Conservation (phyloP, 257 asterid genomes). For the Penstemon barbatus region DNA sequence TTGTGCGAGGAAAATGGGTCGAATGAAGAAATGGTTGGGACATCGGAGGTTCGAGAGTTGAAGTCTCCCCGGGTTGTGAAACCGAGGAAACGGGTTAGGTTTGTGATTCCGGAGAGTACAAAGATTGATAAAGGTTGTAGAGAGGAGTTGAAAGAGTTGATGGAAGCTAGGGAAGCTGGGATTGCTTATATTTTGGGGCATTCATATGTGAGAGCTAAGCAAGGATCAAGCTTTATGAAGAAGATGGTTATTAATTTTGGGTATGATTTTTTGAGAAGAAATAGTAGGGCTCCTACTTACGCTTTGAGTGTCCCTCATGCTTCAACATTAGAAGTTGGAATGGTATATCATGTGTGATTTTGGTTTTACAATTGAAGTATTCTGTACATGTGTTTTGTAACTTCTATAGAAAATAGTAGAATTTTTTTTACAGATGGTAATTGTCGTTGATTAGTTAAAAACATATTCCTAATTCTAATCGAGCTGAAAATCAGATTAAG, state of each 20-base stretch:
- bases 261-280: constrained; percentile 86
- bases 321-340: constrained; percentile 90
- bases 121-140: constrained; percentile 43
- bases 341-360: constrained; percentile 78
- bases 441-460: neutral
- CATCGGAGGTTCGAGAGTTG: constrained; percentile 54
- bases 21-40: constrained; percentile 32
- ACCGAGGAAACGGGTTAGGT: constrained; percentile 66
- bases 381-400: constrained; percentile 10
- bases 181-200: constrained; percentile 83
- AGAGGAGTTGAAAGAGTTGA: constrained; percentile 65
- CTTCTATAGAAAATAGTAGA: neutral
- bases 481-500: too few species aligned
- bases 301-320: constrained; percentile 77
- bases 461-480: neutral
- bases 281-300: constrained; percentile 64
- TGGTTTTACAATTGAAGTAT: constrained; percentile 12
- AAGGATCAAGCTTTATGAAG: constrained; percentile 75
- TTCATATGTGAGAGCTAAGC: constrained; percentile 75
- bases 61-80: constrained; percentile 34
- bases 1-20: constrained; percentile 35
- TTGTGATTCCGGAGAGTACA: constrained; percentile 71
- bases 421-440: neutral
- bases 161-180: constrained; percentile 93
- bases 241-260: constrained; percentile 70